phyloP scores from a whole-genome alignment of 768 basidiomycete genomes.

The Suillus brevipes region DNA sequence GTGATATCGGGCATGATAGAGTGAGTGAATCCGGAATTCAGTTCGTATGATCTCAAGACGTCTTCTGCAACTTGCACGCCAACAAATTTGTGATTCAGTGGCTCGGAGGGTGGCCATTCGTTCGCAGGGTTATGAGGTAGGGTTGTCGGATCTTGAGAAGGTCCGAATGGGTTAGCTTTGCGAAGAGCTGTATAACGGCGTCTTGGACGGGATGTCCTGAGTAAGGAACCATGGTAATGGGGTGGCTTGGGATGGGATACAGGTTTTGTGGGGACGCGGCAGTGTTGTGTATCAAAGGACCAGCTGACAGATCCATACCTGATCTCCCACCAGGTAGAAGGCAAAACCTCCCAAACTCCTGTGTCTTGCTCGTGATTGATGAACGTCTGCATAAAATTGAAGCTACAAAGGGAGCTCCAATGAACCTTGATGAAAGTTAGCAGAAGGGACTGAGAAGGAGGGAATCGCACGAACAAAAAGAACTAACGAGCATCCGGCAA shows the following conservation, averaged over 20 bases:
- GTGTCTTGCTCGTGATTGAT: not conserved
- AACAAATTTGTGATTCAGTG: slow-evolving; percentile 41
- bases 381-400: slow-evolving; percentile 11
- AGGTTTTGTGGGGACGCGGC: not conserved
- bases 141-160: slow-evolving; percentile 12
- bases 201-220: slow-evolving; percentile 17
- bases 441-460: no score
- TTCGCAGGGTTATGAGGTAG: not conserved
- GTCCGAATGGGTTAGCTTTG: slow-evolving; percentile 4
- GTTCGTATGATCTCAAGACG: slow-evolving; percentile 41
- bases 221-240: slow-evolving; percentile 37
- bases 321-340: slow-evolving; percentile 10
- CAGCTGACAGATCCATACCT: slow-evolving; percentile 10
- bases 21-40: slow-evolving; percentile 42
- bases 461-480: not conserved
- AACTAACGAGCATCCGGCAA: not conserved
- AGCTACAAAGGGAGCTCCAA: slow-evolving; percentile 10
- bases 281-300: slow-evolving; percentile 4
- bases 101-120: slow-evolving; percentile 2
- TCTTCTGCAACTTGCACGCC: slow-evolving; percentile 41
- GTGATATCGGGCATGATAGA: slow-evolving; percentile 14
- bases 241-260: slow-evolving; percentile 27
- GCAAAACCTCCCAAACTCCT: slow-evolving; percentile 6
- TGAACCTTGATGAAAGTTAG: not conserved
- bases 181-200: slow-evolving; percentile 9